Evolutionary conservation across 108 stramenopile genomes (phyloP), one percentile per base, ranked within the genome.

Genomic region (Cyclotella kingstonii): DNA sequence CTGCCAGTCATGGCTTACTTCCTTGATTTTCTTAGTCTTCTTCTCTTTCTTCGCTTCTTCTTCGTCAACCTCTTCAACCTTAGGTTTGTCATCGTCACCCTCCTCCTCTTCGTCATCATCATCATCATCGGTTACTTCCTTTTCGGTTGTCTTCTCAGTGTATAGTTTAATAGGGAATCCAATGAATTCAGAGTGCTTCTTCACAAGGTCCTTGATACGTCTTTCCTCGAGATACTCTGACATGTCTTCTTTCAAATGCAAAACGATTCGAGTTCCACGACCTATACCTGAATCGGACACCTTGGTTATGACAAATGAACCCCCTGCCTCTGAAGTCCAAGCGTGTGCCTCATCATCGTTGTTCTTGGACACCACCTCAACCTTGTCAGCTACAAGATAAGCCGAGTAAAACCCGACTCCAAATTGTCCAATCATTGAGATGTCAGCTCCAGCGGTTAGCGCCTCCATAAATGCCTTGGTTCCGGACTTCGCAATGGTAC

Each of bases 391-490:
- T 27, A 99, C 99, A 47, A 99, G 82, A 83, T 98, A 99, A 29
- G 99, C 98, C 7, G 98, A 98, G 90, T 99, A 99, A 87, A 99
- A 99, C 68, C 99, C 99, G 34, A 99, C 99, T 61, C 99, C 99
- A 83, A 99, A 99, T 80, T 99, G 99, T 39, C 99, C 99, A 80
- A 99, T 99, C 98, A 98, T 98, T 76, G 90, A 92, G 71, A 99
- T 99, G 56, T 99, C 99, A 14, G 99, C 99, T 27, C 99, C 99
- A 58, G 97, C 98, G 36, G 87, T 78, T 33, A 99, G 85, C 18
- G 98, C 99, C 89, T 99, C 99, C 99, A 99, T 99, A 81, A 99
- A 99, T 17, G 95, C 94, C 91, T 98, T 99, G 76, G 99, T 99
- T 52, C 99, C 99, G 8, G 97, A 98, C 87, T 98, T 98, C 85